Base-by-base conservation (phyloP, 2,329 filamentous ascomycete genomes). In the Penicillium oxalicum region DNA sequence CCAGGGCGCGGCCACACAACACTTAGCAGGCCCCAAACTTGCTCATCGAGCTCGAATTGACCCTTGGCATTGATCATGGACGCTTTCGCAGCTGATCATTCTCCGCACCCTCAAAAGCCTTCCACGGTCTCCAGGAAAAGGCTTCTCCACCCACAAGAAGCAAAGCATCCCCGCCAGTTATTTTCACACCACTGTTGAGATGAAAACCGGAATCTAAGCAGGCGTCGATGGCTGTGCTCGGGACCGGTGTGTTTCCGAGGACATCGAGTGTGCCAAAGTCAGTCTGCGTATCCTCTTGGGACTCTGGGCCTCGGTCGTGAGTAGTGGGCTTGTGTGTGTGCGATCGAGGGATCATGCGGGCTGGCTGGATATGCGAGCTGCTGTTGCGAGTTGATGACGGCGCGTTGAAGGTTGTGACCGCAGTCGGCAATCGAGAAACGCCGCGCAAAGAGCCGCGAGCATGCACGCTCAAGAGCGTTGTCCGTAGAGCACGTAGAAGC, bases 51-150 rank as follows among this genome's bases (percentile, higher is more conserved):
- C 59, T 95, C 88, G 76, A 88, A 91, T 67, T 94, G 87, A 0
- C 89, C 87, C 68, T 86, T 90, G 40, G 68, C 70, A 68, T 95
- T 95, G 47, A 86, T 64, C 60, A 95, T 70, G 50, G 60, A 70
- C 53, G 68, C 69, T 51, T 60, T 72, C 58, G 62, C 66, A 26
- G 41, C 49, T 38, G 37, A 7, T 68, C 40, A 47, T 56, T 28
- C 53, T 59, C 63, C 71, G 62, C 60, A 61, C 66, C 61, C 57
- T 68, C 50, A 55, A 51, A 33, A 52, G 55, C 69, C 51, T 79
- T 70, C 89, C 91, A 96, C 4, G 93, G 93, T 64, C 80, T 75
- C 93, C 93, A 98, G 44, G 77, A 72, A 67, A 96, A 97, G 0
- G 86, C 90, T 69, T 97, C 90, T 5, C 91, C 91, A 36, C 83